These are phyloP conservation scores for Calonectria pseudoreteaudii DNA, from an alignment of 2,329 filamentous ascomycete species.

Conservation along the genomic window DNA sequence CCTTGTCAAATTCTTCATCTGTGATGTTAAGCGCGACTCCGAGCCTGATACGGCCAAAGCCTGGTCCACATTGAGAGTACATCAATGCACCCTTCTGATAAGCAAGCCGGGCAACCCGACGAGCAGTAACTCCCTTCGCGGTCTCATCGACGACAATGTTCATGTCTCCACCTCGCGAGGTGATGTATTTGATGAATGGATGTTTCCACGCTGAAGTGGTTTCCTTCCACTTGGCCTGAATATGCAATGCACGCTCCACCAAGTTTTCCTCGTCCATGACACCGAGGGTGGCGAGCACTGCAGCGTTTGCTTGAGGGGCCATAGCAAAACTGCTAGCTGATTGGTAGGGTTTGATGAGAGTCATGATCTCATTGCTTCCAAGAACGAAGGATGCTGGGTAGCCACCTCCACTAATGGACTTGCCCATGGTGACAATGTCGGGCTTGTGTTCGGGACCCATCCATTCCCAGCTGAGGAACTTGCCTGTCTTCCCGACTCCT, in stretches of 20 bases:
- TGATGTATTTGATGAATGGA: constrained; percentile 23
- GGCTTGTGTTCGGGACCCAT: constrained; percentile 37
- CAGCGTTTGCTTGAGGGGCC: constrained; percentile 25
- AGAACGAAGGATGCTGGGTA: constrained; percentile 33
- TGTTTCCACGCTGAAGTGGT: constrained; percentile 24
- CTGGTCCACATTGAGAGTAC: constrained; percentile 14
- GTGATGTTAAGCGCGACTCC: constrained; percentile 29
- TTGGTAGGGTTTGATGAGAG: constrained; percentile 22
- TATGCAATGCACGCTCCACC: constrained; percentile 17
- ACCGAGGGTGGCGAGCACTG: constrained; percentile 10
- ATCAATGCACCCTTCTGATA: constrained; percentile 24
- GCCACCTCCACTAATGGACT: constrained; percentile 32
- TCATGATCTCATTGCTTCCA: constrained; percentile 27
- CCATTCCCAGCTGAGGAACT: constrained; percentile 35
- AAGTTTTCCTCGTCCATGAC: constrained; percentile 28
- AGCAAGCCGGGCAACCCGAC: constrained; percentile 23
- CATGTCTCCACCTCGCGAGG: constrained; percentile 27
- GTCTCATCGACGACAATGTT: constrained; percentile 22
- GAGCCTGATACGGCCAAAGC: constrained; percentile 15
- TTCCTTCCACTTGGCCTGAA: constrained; percentile 25
- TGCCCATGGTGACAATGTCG: constrained; percentile 38
- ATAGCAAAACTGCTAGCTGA: constrained; percentile 24
- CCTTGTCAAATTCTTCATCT: constrained; percentile 30
- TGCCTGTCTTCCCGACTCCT: constrained; percentile 39
- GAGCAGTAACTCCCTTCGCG: constrained; percentile 19